Evolutionary conservation across 2,329 filamentous ascomycete genomes (phyloP), one percentile per base, ranked within the genome.

Genomic region (Hymenoscyphus repandus): DNA sequence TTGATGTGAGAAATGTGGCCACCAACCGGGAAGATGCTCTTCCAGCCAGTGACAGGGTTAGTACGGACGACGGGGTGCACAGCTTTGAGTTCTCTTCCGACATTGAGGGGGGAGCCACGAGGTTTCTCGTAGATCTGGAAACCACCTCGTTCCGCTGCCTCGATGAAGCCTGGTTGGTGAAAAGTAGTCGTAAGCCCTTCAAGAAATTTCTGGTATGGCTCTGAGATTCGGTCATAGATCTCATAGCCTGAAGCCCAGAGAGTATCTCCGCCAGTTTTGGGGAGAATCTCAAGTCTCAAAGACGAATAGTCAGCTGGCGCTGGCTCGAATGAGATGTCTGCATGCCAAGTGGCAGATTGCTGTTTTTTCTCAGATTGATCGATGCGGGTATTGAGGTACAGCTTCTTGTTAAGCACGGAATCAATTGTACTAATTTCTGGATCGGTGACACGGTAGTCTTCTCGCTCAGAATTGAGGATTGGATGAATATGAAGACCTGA

Each of bases 241-340:
- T 86, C 82, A 61, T 85, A 85, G 0, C 80, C 81, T 1, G 78
- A 82, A 0, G 82, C 82, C 81, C 82, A 86, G 4, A 86, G 73
- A 0, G 83, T 85, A 64, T 77, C 74, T 9, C 57, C 57, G 1
- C 57, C 57, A 3, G 57, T 55, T 30, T 51, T 52, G 13, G 50
- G 59, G 17, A 53, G 40, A 4, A 44, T 39, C 11, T 40, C 46
- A 1, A 57, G 42, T 30, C 55, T 46, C 27, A 58, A 47, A 6
- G 32, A 44, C 3, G 81, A 74, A 57, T 86, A 87, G 61, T 86
- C 83, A 2, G 76, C 74, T 0, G 84, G 83, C 1, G 77, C 70
- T 0, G 76, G 76, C 66, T 87, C 83, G 53, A 84, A 86, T 0
- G 77, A 74, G 53, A 85, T 84, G 53, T 86, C 82, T 0, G 74